Evolutionary conservation across 2,329 filamentous ascomycete species (phyloP).

Genomic region (Cryphonectria parasitica): DNA sequence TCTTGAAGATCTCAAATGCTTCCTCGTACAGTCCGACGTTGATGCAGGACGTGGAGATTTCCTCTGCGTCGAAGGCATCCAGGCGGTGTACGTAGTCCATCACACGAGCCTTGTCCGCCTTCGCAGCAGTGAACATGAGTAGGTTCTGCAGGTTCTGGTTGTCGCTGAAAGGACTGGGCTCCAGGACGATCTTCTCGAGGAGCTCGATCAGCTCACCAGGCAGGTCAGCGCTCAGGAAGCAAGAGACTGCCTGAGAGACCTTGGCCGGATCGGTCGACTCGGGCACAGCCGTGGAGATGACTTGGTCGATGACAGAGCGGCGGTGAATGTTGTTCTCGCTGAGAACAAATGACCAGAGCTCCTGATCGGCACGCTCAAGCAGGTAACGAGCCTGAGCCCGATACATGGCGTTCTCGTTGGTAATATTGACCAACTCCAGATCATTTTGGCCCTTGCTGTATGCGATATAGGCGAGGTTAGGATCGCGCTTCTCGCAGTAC

Average conservation of each 20-base stretch:
- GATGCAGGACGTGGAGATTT: constrained; percentile 91
- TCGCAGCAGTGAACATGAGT: constrained; percentile 93
- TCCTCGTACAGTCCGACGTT: constrained; percentile 95
- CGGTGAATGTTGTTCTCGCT: constrained; percentile 96
- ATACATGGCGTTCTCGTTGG: constrained; percentile 99
- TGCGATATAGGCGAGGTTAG: constrained; percentile 91
- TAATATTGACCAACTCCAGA: constrained; percentile 94
- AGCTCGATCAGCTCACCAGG: constrained; percentile 95
- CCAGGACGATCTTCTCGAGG: constrained; percentile 98
- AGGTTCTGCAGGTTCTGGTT: constrained; percentile 96
- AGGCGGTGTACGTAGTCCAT: constrained; percentile 96
- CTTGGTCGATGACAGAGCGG: constrained; percentile 91
- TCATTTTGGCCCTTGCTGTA: constrained; percentile 98
- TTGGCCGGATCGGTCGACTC: constrained; percentile 92
- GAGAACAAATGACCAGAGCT: constrained; percentile 94
- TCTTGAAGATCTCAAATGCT: constrained; percentile 98
- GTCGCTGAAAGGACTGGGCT: constrained; percentile 98
- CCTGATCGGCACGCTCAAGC: constrained; percentile 82
- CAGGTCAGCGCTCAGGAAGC: constrained; percentile 88
- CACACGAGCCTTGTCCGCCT: constrained; percentile 91
- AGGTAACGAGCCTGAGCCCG: constrained; percentile 95
- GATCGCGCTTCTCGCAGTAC: constrained; percentile 98
- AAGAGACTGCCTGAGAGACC: constrained; percentile 91
- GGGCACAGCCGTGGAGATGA: constrained; percentile 92
- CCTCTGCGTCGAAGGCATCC: constrained; percentile 85